phyloP scores from a whole-genome alignment of 805 yeast species.

The Ogataea trehalophila region DNA sequence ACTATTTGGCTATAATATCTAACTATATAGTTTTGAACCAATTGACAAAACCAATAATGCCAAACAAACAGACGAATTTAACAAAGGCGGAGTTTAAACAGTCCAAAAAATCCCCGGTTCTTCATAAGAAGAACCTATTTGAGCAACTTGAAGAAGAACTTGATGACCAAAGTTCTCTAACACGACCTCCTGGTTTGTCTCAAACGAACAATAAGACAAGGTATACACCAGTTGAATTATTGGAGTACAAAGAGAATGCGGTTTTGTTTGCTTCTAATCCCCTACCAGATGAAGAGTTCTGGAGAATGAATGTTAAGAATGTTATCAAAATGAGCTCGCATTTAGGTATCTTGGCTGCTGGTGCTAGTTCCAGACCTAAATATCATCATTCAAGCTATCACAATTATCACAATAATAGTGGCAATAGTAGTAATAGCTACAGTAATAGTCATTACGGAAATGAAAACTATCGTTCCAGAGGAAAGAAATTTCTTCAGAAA shows the following conservation, averaged over 20 bases:
- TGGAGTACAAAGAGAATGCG: slow-evolving; percentile 2
- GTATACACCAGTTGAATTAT: not conserved
- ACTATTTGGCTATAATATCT: no score
- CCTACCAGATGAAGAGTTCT: slow-evolving; percentile 20
- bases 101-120: slow-evolving; percentile 9
- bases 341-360: slow-evolving; percentile 1
- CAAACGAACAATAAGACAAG: not conserved
- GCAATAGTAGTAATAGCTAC: not conserved
- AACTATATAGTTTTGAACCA: not conserved
- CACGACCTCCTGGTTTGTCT: not conserved
- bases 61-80: not conserved
- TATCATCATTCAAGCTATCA: not conserved
- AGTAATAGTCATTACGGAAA: not conserved
- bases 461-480: not conserved
- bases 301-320: slow-evolving; percentile 20
- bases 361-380: not conserved
- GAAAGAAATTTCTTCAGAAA: not conserved
- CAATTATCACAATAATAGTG: not conserved
- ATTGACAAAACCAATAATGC: not conserved
- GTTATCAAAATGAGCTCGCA: not conserved
- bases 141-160: slow-evolving; percentile 11
- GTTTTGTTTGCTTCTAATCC: slow-evolving; percentile 14
- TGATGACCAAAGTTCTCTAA: not conserved
- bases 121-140: slow-evolving; percentile 12
- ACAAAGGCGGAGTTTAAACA: slow-evolving; percentile 4